Base-by-base conservation (phyloP, 352 stramenopile genomes). In the Phytopythium sindhum region DNA sequence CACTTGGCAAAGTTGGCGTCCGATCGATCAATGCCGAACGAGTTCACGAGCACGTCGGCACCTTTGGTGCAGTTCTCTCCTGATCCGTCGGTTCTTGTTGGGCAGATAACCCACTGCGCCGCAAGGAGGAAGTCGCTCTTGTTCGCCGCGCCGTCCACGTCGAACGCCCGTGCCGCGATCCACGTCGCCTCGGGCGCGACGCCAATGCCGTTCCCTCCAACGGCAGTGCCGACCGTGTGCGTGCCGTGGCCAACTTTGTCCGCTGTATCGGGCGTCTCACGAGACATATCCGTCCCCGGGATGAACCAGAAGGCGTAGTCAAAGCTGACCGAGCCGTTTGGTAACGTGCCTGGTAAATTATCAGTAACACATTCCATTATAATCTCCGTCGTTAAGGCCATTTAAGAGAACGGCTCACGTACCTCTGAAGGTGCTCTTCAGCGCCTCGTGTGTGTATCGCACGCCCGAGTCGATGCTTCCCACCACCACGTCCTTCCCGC, bases 271-370 rank as follows among this genome's bases (percentile, higher is more conserved):
- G 80, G 73, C 21, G 78, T 86, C 55, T 88, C 73, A 57, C 86
- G 77, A 11, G 75, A 72, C 52, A 80, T 64, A 35, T 89, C 70
- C 24, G 83, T 84, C 4, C 69, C 71, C 1, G 72, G 69, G 11
- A 76, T 72, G 53, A 89, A 83, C 83, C 83, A 90, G 48, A 90
- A 90, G 11, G 83, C 61, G 60, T 92, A 90, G 76, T 90, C 83
- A 33, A 84, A 88, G 9, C 67, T 68, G 41, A 85, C 65, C 1
- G 65, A 68, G 2, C 64, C 65, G 23, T 75, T 56, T 10, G 70
- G 54, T 28, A 65, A 70, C 17, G 64, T 73, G 14, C 69, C 63
- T 81, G 31, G 10, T 11, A 23, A 15, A 21, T 15, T 28, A 55
- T 14, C 47, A 56, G 44, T 26, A 26, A 55, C 1, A 64, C 33